Evolutionary conservation across 176 grass and related monocot species (phyloP), one percentile per base, ranked within the genome.

Genomic region (Oryza coarctata): DNA sequence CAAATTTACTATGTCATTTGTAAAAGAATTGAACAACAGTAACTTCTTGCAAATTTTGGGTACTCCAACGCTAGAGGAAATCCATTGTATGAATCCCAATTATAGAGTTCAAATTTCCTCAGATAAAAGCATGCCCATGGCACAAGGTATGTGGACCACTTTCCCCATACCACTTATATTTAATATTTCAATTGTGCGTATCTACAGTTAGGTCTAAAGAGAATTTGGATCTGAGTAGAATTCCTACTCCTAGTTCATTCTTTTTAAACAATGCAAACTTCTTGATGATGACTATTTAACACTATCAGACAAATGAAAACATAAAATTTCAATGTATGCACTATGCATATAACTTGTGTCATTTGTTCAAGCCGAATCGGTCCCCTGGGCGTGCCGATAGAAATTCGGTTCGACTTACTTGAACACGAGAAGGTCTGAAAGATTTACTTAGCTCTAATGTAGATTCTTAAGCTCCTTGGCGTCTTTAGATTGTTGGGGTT

Each of bases 91-190:
- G 89, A 91, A 91, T 33, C 85, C 89, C 30, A 91, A 85, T 62
- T 87, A 91, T 85, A 71, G 89, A 91, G 43, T 91, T 87, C 79
- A 87, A 80, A 11, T 91, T 87, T 85, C 89, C 89, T 22, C 89
- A 87, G 85, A 87, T 91, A 71, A 91, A 91, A 84, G 85, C 85
- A 25, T 74, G 82, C 71, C 89, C 85, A 50, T 91, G 89, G 89
- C 89, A 91, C 77, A 91, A 91, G 85, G 85, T 91, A 17, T 65
- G 35, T 31, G 12, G 20, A 41, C 40, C 27, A 52, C 26, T 20
- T 9, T 27, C 34, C 55, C 29, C 22, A 22, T 49, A 17, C 4
- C 27, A 18, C 5, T 67, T 76, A 1, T 68, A 32, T n/a, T 68
- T 33, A 32, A 40, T 71, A 36, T 3, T 6, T 73, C 7, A 4